phyloP scores from a whole-genome alignment of 345 rosid species.

The Eucalyptus pauciflora region DNA sequence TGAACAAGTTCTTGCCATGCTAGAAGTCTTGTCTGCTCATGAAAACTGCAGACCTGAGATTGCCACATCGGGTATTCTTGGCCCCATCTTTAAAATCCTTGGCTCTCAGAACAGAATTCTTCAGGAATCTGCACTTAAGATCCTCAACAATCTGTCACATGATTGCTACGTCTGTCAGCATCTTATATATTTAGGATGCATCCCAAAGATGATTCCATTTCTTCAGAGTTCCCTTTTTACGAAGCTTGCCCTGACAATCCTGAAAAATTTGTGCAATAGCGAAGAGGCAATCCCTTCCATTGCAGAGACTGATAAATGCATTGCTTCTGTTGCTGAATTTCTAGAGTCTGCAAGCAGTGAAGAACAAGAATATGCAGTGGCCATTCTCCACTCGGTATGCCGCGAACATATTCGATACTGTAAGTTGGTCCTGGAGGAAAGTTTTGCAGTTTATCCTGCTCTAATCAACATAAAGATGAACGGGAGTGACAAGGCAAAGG shows the following conservation, averaged over 20 bases:
- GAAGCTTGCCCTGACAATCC: not conserved
- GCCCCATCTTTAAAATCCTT: conserved; percentile 29
- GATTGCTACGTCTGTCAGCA: conserved; percentile 22
- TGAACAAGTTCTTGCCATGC: conserved; percentile 37
- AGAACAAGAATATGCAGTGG: conserved; percentile 8
- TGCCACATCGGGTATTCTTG: conserved; percentile 37
- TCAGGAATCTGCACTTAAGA: conserved; percentile 44
- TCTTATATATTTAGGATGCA: conserved; percentile 26
- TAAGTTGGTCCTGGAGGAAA: not conserved
- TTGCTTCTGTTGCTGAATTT: not conserved
- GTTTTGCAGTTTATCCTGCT: not conserved
- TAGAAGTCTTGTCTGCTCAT: conserved; percentile 41
- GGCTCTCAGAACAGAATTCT: conserved; percentile 20
- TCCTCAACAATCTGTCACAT: conserved; percentile 40
- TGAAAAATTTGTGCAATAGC: not conserved
- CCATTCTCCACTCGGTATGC: conserved; percentile 32
- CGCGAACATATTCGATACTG: conserved; percentile 8
- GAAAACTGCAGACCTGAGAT: conserved; percentile 22
- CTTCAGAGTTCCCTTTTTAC: not conserved
- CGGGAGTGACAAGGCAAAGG: not conserved
- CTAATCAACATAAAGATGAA: not conserved
- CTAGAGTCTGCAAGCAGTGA: not conserved
- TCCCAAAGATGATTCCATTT: conserved; percentile 45
- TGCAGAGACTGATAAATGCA: not conserved
- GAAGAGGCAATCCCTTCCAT: not conserved